phyloP scores from a whole-genome alignment of 148 eudicot species.

The Linanthus parryae region DNA sequence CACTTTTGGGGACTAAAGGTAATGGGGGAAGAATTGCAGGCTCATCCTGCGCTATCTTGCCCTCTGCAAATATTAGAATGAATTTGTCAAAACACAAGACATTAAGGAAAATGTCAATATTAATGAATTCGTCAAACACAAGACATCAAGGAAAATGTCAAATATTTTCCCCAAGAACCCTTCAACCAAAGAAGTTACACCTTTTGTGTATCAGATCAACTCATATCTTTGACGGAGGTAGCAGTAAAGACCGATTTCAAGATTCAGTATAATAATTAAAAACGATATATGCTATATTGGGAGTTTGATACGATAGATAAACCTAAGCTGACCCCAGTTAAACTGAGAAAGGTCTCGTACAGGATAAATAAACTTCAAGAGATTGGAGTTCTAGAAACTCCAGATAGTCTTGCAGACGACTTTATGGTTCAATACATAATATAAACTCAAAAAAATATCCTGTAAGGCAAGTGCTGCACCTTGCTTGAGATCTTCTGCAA shows the following conservation, averaged over 20 bases:
- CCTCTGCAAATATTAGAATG: slow-evolving; percentile 50
- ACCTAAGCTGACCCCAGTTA: too few relatives aligned
- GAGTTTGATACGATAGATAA: too few relatives aligned
- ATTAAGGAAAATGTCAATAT: too few relatives aligned
- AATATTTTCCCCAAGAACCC: too few relatives aligned
- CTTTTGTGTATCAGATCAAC: too few relatives aligned
- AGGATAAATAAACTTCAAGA: background rate
- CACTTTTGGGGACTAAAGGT: slow-evolving; percentile 73
- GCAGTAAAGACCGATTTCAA: background rate
- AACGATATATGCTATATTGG: too few relatives aligned
- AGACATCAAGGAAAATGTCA: too few relatives aligned
- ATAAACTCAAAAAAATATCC: too few relatives aligned
- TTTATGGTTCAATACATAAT: too few relatives aligned
- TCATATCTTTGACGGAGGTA: background rate
- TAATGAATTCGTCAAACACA: too few relatives aligned
- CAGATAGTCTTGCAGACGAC: background rate
- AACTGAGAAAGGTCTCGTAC: too few relatives aligned
- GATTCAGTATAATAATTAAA: background rate
- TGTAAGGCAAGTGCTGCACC: slow-evolving; percentile 39
- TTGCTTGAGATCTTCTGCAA: slow-evolving; percentile 95
- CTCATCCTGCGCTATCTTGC: slow-evolving; percentile 85
- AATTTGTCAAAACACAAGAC: slow-evolving; percentile 2
- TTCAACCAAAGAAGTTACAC: too few relatives aligned
- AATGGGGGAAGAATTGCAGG: slow-evolving; percentile 82
- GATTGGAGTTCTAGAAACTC: background rate